Conservation (phyloP, 441 rosid species). For the Isatis lusitanica region DNA sequence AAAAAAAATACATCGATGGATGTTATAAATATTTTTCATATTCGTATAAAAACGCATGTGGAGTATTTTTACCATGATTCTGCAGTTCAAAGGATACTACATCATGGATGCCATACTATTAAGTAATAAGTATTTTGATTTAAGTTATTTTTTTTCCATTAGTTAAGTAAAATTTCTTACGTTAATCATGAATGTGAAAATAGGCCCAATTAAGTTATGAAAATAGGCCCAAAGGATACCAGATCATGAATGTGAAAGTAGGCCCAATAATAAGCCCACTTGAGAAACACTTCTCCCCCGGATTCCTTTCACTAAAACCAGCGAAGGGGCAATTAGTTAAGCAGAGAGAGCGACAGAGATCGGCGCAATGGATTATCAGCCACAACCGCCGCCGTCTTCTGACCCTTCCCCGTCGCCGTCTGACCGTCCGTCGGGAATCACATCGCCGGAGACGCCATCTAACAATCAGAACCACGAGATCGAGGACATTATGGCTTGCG, state of each 20-base stretch:
- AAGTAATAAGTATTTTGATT: too few relatives aligned
- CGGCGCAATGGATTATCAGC: conserved; percentile 31
- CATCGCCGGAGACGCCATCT: conserved; percentile 43
- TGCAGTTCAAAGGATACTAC: too few relatives aligned
- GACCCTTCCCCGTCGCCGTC: conserved; percentile 32
- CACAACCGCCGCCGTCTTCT: conserved; percentile 22
- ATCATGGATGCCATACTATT: too few relatives aligned
- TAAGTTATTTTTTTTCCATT: too few relatives aligned
- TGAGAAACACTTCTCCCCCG: not conserved
- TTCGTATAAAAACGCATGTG: too few relatives aligned
- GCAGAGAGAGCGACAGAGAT: conserved; percentile 3
- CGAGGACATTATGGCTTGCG: conserved; percentile 71
- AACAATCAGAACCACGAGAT: conserved; percentile 41
- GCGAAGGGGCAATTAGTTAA: not conserved
- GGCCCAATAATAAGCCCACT: conserved; percentile 21
- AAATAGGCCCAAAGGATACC: too few relatives aligned
- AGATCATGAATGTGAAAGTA: not conserved
- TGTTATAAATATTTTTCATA: too few relatives aligned
- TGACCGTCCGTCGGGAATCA: conserved; percentile 9
- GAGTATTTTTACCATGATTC: too few relatives aligned
- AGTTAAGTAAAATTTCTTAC: too few relatives aligned
- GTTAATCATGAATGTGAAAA: not conserved
- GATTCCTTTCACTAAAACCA: not conserved
- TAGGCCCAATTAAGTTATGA: conserved; percentile 26
- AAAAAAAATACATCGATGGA: too few relatives aligned